Evolutionary conservation across 768 basidiomycete genomes (phyloP).

Genomic region (Clitopilus passeckerianus): DNA sequence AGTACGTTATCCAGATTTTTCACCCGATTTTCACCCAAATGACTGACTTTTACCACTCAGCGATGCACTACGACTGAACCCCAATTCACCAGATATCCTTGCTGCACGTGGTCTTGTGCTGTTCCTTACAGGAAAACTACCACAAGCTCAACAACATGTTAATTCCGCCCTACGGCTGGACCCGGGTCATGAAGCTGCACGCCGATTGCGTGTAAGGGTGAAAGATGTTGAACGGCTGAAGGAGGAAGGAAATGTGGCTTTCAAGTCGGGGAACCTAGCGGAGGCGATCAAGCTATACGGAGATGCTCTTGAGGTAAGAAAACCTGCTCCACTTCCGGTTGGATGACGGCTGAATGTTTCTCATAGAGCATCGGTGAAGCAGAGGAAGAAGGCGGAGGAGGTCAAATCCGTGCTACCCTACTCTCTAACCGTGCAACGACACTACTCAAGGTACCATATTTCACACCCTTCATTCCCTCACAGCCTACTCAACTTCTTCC

Average conservation of each 20-base stretch:
- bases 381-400: slow-evolving; percentile 73
- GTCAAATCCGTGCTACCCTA: slow-evolving; percentile 74
- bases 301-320: slow-evolving; percentile 62
- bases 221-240: slow-evolving; percentile 80
- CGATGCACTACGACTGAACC: slow-evolving; percentile 67
- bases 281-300: slow-evolving; percentile 69
- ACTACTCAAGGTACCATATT: slow-evolving; percentile 59
- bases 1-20: slow-evolving; percentile 40
- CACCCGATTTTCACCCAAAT: not conserved
- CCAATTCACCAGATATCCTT: slow-evolving; percentile 76
- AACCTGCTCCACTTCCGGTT: not conserved
- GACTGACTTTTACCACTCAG: slow-evolving; percentile 26
- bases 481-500: slow-evolving; percentile 2
- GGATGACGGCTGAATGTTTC: not conserved
- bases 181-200: slow-evolving; percentile 69
- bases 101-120: slow-evolving; percentile 75
- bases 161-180: slow-evolving; percentile 71
- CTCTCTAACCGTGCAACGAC: slow-evolving; percentile 84
- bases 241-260: slow-evolving; percentile 78
- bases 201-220: slow-evolving; percentile 69
- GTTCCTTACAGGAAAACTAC: slow-evolving; percentile 66
- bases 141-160: slow-evolving; percentile 68
- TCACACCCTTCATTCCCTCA: not conserved
- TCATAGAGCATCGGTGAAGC: slow-evolving; percentile 59
- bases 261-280: slow-evolving; percentile 53